phyloP scores from a whole-genome alignment of 1,284 basidiomycete species.

The Somion occarium region DNA sequence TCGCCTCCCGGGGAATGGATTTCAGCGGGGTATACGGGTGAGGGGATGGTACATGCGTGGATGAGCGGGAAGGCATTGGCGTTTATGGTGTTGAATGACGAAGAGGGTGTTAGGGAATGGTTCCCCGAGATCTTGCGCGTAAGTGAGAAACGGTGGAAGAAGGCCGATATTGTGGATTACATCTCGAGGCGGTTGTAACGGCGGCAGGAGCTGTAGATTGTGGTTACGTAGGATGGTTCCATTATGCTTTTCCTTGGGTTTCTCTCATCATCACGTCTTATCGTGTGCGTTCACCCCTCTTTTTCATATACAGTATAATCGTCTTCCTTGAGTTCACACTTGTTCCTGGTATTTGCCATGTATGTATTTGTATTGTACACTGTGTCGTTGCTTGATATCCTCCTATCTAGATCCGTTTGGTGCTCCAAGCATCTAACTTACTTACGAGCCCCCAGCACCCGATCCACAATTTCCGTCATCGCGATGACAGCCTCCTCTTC shows the following conservation, averaged over 20 bases:
- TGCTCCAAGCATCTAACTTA: too few species aligned
- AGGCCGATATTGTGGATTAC: constrained; percentile 32
- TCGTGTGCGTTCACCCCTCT: too few species aligned
- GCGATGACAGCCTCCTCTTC: constrained; percentile 48
- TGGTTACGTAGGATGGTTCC: too few species aligned
- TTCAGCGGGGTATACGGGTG: constrained; percentile 56
- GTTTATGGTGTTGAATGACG: constrained; percentile 43
- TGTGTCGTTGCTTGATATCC: too few species aligned
- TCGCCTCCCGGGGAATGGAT: constrained; percentile 43
- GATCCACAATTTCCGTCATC: constrained; percentile 33
- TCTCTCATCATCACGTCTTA: too few species aligned
- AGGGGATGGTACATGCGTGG: constrained; percentile 68
- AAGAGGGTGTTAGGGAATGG: constrained; percentile 32
- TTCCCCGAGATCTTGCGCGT: constrained; percentile 50
- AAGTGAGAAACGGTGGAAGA: constrained; percentile 43
- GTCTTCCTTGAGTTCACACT: too few species aligned
- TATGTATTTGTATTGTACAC: too few species aligned
- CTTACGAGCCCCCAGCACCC: constrained; percentile 23
- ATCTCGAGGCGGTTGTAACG: constrained; percentile 18
- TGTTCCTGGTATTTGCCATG: too few species aligned
- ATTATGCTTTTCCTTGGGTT: too few species aligned
- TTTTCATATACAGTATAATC: too few species aligned
- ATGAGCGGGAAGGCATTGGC: constrained; percentile 53
- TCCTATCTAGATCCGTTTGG: too few species aligned
- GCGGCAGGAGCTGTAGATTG: not conserved